Conservation (phyloP, 768 basidiomycete genomes). For the Pholiota conissans region DNA sequence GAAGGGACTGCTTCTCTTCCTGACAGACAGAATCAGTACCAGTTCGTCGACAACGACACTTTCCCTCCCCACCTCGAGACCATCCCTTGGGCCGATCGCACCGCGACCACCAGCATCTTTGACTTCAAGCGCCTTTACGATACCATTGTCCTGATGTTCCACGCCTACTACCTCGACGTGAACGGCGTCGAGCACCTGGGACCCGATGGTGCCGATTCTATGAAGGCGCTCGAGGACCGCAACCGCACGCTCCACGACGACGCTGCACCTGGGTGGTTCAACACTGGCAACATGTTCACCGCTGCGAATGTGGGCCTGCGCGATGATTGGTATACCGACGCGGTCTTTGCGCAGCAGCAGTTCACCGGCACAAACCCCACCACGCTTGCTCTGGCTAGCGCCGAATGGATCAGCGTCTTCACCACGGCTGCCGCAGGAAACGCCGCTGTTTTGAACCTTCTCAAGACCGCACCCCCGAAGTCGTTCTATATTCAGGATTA, state of each 20-base stretch:
- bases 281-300: slow-evolving; percentile 20
- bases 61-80: slow-evolving; percentile 21
- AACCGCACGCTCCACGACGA: slow-evolving; percentile 12
- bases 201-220: slow-evolving; percentile 4
- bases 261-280: slow-evolving; percentile 1
- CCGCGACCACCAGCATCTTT: slow-evolving; percentile 14
- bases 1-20: background rate
- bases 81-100: slow-evolving; percentile 14
- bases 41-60: slow-evolving; percentile 14
- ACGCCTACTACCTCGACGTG: slow-evolving; percentile 3
- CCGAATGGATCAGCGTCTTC: slow-evolving; percentile 21
- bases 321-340: slow-evolving; percentile 31
- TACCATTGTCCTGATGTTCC: slow-evolving; percentile 11
- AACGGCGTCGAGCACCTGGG: slow-evolving; percentile 7
- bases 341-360: slow-evolving; percentile 29
- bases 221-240: slow-evolving; percentile 20
- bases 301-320: slow-evolving; percentile 28
- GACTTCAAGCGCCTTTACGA: slow-evolving; percentile 15
- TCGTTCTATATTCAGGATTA: slow-evolving; percentile 25
- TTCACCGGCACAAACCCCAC: slow-evolving; percentile 30
- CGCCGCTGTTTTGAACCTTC: slow-evolving; percentile 11
- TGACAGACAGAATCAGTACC: slow-evolving; percentile 12
- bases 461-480: slow-evolving; percentile 5
- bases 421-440: slow-evolving; percentile 13
- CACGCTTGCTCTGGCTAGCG: slow-evolving; percentile 21